A percentile compares a stretch with the other conserved stretches of the same genome.
Conservation (phyloP, 306 rosid species). For the Heteromeles arbutifolia region DNA sequence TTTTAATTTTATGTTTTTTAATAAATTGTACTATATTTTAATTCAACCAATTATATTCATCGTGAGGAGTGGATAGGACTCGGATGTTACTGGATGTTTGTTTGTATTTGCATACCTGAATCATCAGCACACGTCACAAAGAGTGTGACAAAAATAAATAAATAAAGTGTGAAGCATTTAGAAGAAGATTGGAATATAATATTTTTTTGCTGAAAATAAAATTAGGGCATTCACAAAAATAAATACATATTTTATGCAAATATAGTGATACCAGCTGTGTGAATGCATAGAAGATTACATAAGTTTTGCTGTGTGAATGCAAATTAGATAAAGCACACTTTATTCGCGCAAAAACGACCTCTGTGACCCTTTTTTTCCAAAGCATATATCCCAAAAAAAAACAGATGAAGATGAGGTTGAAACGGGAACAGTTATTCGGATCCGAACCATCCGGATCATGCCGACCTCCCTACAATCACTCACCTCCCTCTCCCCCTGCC, state of each 20-base stretch:
- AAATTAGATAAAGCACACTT: constrained; percentile 13
- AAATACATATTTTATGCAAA: background rate
- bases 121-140: background rate
- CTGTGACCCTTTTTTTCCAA: constrained; percentile 5
- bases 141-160: background rate
- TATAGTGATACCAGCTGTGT: constrained; percentile 28
- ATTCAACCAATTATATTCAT: constrained; percentile 11
- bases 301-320: background rate
- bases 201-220: background rate
- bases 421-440: background rate
- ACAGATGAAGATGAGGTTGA: constrained; percentile 16
- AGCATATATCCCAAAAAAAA: background rate
- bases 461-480: too few relatives aligned
- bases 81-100: background rate
- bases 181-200: background rate
- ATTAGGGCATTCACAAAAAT: background rate
- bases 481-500: too few relatives aligned
- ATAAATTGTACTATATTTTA: background rate
- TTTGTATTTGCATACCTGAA: background rate
- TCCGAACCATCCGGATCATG: too few relatives aligned
- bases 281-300: constrained; percentile 11
- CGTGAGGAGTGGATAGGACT: background rate
- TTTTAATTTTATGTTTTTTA: too few relatives aligned
- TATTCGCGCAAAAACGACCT: constrained; percentile 20
- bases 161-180: background rate